These are phyloP conservation scores for Bolboschoenoplectus hybrid DNA, from an alignment of 202 grass and related monocot species.

Conservation along the genomic window DNA sequence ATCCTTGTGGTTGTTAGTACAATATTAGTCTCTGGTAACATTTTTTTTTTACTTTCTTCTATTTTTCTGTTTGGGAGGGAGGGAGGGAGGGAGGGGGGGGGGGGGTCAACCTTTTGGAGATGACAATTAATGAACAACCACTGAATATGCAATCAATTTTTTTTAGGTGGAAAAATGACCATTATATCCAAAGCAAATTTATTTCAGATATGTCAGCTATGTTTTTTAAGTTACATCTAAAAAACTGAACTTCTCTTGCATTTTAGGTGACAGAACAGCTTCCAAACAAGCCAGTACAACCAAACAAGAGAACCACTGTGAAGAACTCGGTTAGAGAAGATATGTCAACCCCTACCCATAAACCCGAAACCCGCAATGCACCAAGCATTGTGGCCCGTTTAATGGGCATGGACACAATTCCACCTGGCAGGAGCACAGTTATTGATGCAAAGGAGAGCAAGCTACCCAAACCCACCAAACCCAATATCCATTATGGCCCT, in stretches of 20 bases:
- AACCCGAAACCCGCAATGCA: constrained; percentile 36
- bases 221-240: not conserved
- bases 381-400: constrained; percentile 71
- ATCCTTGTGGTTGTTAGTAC: not conserved
- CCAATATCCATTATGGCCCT: constrained; percentile 24
- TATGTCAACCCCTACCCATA: constrained; percentile 26
- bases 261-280: constrained; percentile 43
- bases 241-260: constrained; percentile 23
- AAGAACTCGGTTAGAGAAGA: constrained; percentile 43
- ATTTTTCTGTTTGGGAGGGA: not conserved
- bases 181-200: constrained; percentile 18
- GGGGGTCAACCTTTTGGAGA: not conserved
- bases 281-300: not conserved
- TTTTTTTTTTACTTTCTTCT: not conserved
- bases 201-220: not conserved
- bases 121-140: not conserved
- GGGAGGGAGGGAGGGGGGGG: not conserved
- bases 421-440: constrained; percentile 14
- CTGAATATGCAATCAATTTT: not conserved
- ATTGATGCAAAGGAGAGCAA: constrained; percentile 36
- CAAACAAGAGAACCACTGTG: constrained; percentile 8
- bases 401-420: constrained; percentile 73
- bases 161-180: constrained; percentile 11
- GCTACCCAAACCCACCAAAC: constrained; percentile 28
- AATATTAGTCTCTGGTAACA: not conserved